These are phyloP conservation scores for Talaromyces sp. DNA, from an alignment of 2,329 filamentous ascomycete genomes.

Conservation along the genomic window DNA sequence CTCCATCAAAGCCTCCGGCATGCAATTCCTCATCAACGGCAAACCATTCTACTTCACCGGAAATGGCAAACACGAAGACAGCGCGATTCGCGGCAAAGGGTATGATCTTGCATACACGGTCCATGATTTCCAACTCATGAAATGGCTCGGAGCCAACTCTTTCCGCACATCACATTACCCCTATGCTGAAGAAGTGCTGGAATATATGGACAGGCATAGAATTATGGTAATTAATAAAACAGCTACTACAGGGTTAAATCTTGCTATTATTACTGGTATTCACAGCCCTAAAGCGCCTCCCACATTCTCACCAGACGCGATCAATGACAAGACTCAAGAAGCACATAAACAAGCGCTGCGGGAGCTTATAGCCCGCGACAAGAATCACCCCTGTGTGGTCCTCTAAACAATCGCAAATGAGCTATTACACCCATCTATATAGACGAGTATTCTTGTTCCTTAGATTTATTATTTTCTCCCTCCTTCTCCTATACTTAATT, in stretches of 20 bases:
- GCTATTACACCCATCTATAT: not conserved
- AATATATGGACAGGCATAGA: not conserved
- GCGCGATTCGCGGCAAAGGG: not conserved
- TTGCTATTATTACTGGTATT: not conserved
- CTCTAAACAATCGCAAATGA: not conserved
- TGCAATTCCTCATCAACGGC: not conserved
- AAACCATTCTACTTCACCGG: not conserved
- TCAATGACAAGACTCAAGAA: not conserved
- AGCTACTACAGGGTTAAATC: not conserved
- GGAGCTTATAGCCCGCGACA: not conserved
- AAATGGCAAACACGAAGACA: not conserved
- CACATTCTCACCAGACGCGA: not conserved
- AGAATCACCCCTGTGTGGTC: not conserved
- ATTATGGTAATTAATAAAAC: not conserved
- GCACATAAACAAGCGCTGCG: not conserved
- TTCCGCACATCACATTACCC: conserved; percentile 1
- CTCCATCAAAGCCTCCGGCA: not conserved
- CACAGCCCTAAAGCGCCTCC: not conserved
- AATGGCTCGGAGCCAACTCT: not conserved
- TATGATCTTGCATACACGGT: not conserved
- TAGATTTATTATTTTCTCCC: too few species aligned
- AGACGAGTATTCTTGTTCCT: too few species aligned
- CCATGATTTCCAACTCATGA: not conserved
- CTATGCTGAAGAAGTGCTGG: not conserved
- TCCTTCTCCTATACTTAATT: too few species aligned